Evolutionary conservation across 768 basidiomycete species (phyloP).

Genomic region (Leccinellum rugosiceps): DNA sequence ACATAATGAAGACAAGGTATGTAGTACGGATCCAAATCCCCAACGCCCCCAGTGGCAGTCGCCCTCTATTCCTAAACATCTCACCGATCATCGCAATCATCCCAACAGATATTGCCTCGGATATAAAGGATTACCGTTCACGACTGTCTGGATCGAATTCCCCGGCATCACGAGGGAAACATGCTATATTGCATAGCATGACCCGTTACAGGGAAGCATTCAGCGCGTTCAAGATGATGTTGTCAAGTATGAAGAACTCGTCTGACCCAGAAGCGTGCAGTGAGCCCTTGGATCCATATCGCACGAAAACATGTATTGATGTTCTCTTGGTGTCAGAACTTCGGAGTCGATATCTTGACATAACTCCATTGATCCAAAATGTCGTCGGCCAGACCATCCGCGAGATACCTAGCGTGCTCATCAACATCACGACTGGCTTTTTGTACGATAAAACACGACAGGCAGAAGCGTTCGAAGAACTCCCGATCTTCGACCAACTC

Average conservation of each 20-base stretch:
- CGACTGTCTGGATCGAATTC: slow-evolving; percentile 28
- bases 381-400: background rate
- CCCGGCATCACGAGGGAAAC: slow-evolving; percentile 41
- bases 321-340: background rate
- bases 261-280: background rate
- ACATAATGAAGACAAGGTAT: slow-evolving; percentile 21
- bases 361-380: background rate
- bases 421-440: background rate
- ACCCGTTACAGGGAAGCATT: too few relatives aligned
- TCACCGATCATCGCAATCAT: background rate
- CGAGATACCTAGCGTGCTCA: background rate
- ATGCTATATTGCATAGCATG: too few relatives aligned
- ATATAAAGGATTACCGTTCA: slow-evolving; percentile 14
- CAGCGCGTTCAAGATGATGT: too few relatives aligned
- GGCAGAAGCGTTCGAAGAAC: background rate
- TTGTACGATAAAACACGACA: background rate
- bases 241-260: background rate
- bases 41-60: too few relatives aligned
- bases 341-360: background rate
- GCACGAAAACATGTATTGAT: background rate
- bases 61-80: background rate
- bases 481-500: background rate
- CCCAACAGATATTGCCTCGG: slow-evolving; percentile 17
- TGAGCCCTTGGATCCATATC: background rate
- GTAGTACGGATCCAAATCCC: background rate